Conservation (phyloP, 164 flowering plant species). For the Stephania yunnanensis region DNA sequence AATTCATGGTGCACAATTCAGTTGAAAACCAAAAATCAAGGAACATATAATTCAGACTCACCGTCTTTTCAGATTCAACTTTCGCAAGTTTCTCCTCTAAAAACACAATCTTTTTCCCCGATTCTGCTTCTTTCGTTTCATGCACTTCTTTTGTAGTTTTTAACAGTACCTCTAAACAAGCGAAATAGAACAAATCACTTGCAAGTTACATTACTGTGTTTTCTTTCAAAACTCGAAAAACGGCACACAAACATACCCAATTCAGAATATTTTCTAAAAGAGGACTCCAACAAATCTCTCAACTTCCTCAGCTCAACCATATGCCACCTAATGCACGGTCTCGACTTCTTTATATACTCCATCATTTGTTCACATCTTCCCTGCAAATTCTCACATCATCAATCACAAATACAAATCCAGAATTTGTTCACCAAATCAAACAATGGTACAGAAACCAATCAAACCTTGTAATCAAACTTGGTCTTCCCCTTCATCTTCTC, state of each 20-base stretch:
- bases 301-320: constrained; percentile 48
- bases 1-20: neutral
- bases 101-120: constrained; percentile 33
- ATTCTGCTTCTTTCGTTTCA: constrained; percentile 38
- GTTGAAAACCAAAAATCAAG: neutral
- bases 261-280: constrained; percentile 43
- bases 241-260: constrained; percentile 33
- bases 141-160: constrained; percentile 59
- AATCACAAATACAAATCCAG: neutral
- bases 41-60: constrained; percentile 17
- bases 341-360: constrained; percentile 58
- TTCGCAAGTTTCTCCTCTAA: constrained; percentile 43
- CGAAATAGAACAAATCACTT: neutral
- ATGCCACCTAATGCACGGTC: constrained; percentile 66
- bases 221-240: neutral
- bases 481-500: constrained; percentile 71
- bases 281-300: constrained; percentile 27
- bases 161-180: constrained; percentile 37
- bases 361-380: constrained; percentile 64
- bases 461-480: constrained; percentile 67
- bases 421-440: neutral
- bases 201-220: neutral
- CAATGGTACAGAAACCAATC: neutral
- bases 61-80: constrained; percentile 67
- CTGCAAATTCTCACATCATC: constrained; percentile 25